Evolutionary conservation across 2,329 filamentous ascomycete species (phyloP).

Genomic region (Arthroderma sp.): DNA sequence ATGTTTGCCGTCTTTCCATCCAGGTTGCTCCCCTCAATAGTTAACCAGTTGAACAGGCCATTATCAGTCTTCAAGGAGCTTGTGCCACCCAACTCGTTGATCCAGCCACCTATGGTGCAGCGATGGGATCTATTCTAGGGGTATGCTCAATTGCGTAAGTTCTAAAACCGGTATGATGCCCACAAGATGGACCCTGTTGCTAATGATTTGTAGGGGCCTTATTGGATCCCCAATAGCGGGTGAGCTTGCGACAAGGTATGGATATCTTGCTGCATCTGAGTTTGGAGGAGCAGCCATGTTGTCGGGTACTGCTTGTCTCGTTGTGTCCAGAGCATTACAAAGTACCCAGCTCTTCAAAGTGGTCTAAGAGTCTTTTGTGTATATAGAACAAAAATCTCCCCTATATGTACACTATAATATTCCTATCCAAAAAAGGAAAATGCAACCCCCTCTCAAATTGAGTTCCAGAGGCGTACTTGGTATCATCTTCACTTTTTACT

Average conservation of each 20-base stretch:
- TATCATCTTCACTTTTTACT: too few species aligned
- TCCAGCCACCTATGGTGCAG: not conserved
- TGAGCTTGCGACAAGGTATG: not conserved
- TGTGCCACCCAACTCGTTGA: slow-evolving; percentile 5
- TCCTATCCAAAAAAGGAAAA: too few species aligned
- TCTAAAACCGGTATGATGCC: not conserved
- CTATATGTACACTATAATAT: not conserved
- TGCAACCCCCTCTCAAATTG: too few species aligned
- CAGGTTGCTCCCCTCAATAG: not conserved
- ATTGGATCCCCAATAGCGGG: not conserved
- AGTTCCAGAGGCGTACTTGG: too few species aligned
- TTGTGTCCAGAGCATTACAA: not conserved
- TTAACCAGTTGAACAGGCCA: not conserved
- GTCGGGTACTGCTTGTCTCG: not conserved
- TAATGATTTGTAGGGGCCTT: not conserved
- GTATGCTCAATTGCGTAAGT: not conserved
- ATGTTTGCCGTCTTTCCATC: slow-evolving; percentile 29
- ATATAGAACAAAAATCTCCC: too few species aligned
- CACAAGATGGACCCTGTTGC: not conserved
- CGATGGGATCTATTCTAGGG: not conserved
- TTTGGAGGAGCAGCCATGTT: not conserved
- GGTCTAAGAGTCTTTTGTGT: not conserved
- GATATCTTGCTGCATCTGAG: not conserved
- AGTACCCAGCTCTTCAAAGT: not conserved
- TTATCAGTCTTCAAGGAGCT: slow-evolving; percentile 8